Evolutionary conservation across 345 rosid species (phyloP).

Genomic region (Pugionium dolabratum): DNA sequence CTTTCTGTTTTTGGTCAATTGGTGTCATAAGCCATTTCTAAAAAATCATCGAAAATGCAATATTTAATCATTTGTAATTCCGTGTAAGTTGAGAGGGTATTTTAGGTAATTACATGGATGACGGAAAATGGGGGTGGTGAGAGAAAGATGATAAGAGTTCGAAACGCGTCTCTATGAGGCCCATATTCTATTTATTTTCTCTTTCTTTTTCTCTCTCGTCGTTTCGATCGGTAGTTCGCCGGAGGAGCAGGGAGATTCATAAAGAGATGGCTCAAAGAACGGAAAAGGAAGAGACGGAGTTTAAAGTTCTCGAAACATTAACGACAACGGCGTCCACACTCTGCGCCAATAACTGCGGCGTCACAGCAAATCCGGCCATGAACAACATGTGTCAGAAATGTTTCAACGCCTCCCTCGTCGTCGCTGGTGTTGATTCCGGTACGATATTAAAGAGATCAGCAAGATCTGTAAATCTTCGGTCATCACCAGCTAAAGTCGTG

Average conservation of each 20-base stretch:
- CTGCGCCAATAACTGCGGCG: slow-evolving; percentile 82
- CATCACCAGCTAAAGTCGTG: slow-evolving; percentile 35
- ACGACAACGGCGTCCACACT: slow-evolving; percentile 35
- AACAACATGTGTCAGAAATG: slow-evolving; percentile 98
- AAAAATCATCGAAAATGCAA: slow-evolving; percentile 27
- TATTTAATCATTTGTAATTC: slow-evolving; percentile 29
- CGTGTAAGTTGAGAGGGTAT: slow-evolving; percentile 40
- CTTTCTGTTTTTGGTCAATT: no score
- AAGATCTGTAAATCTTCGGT: slow-evolving; percentile 55
- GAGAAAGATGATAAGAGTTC: slow-evolving; percentile 47
- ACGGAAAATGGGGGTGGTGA: slow-evolving; percentile 40
- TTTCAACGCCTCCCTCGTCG: slow-evolving; percentile 64
- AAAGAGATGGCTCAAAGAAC: slow-evolving; percentile 73
- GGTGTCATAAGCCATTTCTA: slow-evolving; percentile 31
- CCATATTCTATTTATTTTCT: slow-evolving; percentile 53
- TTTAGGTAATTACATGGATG: slow-evolving; percentile 26
- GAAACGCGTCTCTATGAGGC: slow-evolving; percentile 91
- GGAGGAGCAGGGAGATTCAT: slow-evolving; percentile 2
- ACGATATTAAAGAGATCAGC: slow-evolving; percentile 47
- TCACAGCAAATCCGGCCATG: slow-evolving; percentile 82
- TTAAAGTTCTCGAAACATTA: slow-evolving; percentile 78
- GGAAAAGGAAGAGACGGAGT: slow-evolving; percentile 95
- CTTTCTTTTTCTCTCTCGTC: neutral
- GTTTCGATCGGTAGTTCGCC: neutral
- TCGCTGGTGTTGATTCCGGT: slow-evolving; percentile 33